These are phyloP conservation scores for Paramyrothecium roridum DNA, from an alignment of 2,329 filamentous ascomycete genomes.

Conservation along the genomic window DNA sequence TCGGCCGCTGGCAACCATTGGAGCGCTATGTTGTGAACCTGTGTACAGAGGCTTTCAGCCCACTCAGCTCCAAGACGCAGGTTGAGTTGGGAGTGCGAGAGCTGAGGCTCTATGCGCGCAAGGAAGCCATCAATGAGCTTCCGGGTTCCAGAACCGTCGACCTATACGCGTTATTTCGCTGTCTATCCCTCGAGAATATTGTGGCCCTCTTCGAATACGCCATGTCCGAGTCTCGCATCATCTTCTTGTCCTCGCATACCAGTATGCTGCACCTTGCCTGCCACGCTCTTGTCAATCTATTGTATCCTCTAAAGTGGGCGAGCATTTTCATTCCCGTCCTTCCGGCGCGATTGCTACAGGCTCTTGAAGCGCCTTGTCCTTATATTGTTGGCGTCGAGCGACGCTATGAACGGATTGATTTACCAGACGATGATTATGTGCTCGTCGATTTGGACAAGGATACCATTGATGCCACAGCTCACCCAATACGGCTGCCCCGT, in stretches of 20 bases:
- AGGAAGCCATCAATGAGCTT: slow-evolving; percentile 89
- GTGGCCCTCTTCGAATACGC: slow-evolving; percentile 91
- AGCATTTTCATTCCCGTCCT: slow-evolving; percentile 93
- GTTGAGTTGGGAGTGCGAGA: slow-evolving; percentile 90
- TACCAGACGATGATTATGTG: slow-evolving; percentile 94
- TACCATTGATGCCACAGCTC: slow-evolving; percentile 78
- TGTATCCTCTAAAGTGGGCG: slow-evolving; percentile 91
- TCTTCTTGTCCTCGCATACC: slow-evolving; percentile 91
- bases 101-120: slow-evolving; percentile 84
- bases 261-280: slow-evolving; percentile 94
- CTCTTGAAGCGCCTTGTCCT: slow-evolving; percentile 89
- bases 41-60: slow-evolving; percentile 90
- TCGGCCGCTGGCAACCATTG: slow-evolving; percentile 93
- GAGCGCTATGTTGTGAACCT: slow-evolving; percentile 97
- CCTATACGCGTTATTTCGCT: slow-evolving; percentile 88
- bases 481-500: slow-evolving; percentile 76
- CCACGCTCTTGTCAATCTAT: slow-evolving; percentile 76
- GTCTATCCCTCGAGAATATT: slow-evolving; percentile 87
- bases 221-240: slow-evolving; percentile 89
- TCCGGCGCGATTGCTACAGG: slow-evolving; percentile 82
- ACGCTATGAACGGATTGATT: slow-evolving; percentile 78
- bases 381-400: slow-evolving; percentile 97
- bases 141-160: slow-evolving; percentile 89
- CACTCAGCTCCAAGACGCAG: slow-evolving; percentile 90
- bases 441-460: slow-evolving; percentile 92